Base-by-base conservation (phyloP, 768 basidiomycete species). In the Amanita jacksonii region DNA sequence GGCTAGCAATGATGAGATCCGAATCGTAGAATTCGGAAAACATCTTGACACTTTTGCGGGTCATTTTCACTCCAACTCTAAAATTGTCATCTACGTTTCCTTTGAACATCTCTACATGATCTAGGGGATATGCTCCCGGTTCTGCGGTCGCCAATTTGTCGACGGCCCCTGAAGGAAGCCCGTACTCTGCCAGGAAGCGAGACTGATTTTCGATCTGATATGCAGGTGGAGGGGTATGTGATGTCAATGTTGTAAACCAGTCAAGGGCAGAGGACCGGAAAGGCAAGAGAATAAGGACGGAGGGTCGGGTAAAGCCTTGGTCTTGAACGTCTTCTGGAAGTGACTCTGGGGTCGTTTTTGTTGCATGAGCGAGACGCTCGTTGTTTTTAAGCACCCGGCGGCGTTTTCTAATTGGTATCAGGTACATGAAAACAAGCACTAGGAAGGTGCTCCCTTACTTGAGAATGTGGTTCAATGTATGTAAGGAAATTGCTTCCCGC, bases 61-160 rank as follows among this genome's bases (percentile, higher is more conserved):
- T 98, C 58, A 98, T 61, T 66, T 98, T 98, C 49, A 97, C 63
- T 0, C 96, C 96, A 25, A 96, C 68, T 49, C 91, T 68, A 60
- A 99, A 98, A 53, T 80, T 88, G 58, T 99, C 96, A 56, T 99
- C 96, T 22, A 92, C 75, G 56, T 99, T 99, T n/a, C 96, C 96
- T 52, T 79, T 77, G 72, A 98, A 97, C 42, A 77, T 93, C 52
- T 90, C 88, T 7, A 94, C 76, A 55, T 99, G 94, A 56, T 98
- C 96, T 10, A 60, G 56, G 2, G 94, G 85, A 59, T 93, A 93
- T 18, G 74, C 77, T 15, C 84, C 88, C 4, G 77, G 75, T 38
- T 79, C 77, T 5, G 85, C 82, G 3, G 66, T 66, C 13, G 79
- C 72, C 10, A 96, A 72, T 56, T 90, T 93, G 63, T 98, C 94